Evolutionary conservation across 306 rosid genomes (phyloP), one percentile per base, ranked within the genome.

Genomic region (Quercus cerris): DNA sequence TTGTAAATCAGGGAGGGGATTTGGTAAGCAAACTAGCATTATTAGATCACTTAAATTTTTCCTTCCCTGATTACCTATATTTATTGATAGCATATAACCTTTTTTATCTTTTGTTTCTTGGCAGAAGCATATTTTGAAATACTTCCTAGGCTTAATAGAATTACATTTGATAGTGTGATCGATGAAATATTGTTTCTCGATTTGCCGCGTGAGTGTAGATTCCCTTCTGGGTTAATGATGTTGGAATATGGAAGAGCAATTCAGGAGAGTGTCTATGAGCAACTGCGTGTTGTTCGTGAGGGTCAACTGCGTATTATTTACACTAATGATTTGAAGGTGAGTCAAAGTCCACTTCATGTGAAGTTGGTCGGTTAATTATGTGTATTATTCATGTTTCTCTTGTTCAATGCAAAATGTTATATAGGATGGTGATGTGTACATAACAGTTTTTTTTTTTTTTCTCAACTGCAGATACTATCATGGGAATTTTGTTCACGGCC

Each of bases 401-500:
- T 74, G 77, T 75, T 57, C 38, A 52, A 3, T 61, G 67, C 62
- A 63, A 49, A 25, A 19, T 70, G 19, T 35, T 59, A 6, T 49
- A 49, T 12, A 49, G 54, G 54, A 63, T 35, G 49, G 27, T 56
- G n/a, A 22, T 61, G 2, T 4, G 35, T 73, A 44, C 66, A 3
- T 59, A 22, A 20, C 19, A 41, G 46, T 56, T 27, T 44, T 73
- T 20, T 54, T 28, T 3, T 28, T 27, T 20, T 30, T 3, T 33
- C 4, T 5, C 1, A 1, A 27, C 44, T 69, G 41, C 70, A 84
- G 90, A 84, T 87, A 67, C 74, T 84, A 77, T 87, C 54, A 49
- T 49, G 90, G 90, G 90, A 87, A 73, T 87, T 87, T 79, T 84
- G 90, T 78, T 73, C 85, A 44, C 56, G 78, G 20, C 73, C 78